Evolutionary conservation across 805 yeast species (phyloP), one percentile per base, ranked within the genome.

Genomic region (Naumovozyma baii): DNA sequence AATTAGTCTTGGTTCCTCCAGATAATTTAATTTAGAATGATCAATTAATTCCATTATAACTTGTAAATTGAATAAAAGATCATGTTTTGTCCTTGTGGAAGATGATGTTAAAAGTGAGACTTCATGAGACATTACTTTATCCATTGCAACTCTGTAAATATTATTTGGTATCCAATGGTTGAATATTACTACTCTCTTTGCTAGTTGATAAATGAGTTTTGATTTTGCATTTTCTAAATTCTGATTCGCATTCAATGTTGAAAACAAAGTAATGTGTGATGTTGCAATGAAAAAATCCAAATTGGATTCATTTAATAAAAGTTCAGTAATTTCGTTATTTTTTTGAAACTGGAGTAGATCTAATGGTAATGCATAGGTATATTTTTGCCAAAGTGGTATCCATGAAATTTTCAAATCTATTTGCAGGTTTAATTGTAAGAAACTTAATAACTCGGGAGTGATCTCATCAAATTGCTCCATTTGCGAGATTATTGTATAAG

Each of bases 1-100:
- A 5, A 43, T 18, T 25, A 59, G 39, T 26, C 46, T 50, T 12
- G 50, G 45, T 40, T 58, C 55, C 15, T 55, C 47, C 7, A 49
- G 32, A 20, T 43, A 51, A 42, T 55, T 49, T 16, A 53, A 39
- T 19, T 56, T 55, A 5, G 62, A 59, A 41, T 59, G 65, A 39
- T 61, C 65, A 20, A 59, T 44, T 1, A 59, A 28, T 41, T 61
- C 65, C 63, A 61, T 51, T 10, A 59, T 31, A 18, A 57, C 41
- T 38, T 48, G 45, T 16, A 56, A 41, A 39, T 46, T 39, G 38
- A 58, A 53, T 14, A 37, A 28, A 16, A 39, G 31, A 29, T 29
- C 31, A 13, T 29, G 15, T 29, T 29, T 29, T 22, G 26, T 15
- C 12, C 37, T 22, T 22, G 26, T 7, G 7, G 26, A 22, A 10